Evolutionary conservation across 805 yeast genomes (phyloP), one percentile per base, ranked within the genome.

Genomic region (Jamesozyma jinghongensis): DNA sequence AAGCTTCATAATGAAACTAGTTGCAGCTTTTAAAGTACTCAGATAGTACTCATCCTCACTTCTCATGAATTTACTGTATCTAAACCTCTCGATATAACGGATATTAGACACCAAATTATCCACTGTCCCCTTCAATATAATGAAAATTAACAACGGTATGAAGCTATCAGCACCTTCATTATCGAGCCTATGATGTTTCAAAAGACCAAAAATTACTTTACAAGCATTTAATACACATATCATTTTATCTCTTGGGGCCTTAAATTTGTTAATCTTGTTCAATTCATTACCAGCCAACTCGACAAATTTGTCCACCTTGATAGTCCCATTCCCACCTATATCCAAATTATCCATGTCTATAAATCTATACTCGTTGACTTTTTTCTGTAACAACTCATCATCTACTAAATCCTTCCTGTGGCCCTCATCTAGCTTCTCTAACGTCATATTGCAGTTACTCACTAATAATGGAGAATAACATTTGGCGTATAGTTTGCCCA

Each of bases 11-110:
- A 92, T 74, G 56, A 86, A 92, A 44, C 80, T 76, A 11, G 87
- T 75, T 1, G 97, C 97, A 1, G 94, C 94, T 53, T 83, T 85
- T 20, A 90, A 62, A n/a, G 95, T 84, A 22, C 94, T 84, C 40
- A 92, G 66, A 56, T 92, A 92, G 61, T 92, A 92, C 32, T 92
- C 83, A 0, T 90, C 80, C 58, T 92, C 99, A 7, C 98, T 97
- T 32, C 71, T 70, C 36, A 84, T 66, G 69, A 84, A 81, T 33
- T 77, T 84, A 5, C 75, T 78, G 41, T 75, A 78, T 48, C 97
- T 66, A 59, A 83, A 92, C 38, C 92, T 68, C 58, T 87, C 95
- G 48, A 92, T 85, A 60, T 86, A 92, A 44, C 74, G 76, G 44
- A 88, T 62, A 56, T 90, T 90, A 8, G 95, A 84, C 13, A 76